Conservation (phyloP, 148 eudicot genomes). For the Cornus suecica region DNA sequence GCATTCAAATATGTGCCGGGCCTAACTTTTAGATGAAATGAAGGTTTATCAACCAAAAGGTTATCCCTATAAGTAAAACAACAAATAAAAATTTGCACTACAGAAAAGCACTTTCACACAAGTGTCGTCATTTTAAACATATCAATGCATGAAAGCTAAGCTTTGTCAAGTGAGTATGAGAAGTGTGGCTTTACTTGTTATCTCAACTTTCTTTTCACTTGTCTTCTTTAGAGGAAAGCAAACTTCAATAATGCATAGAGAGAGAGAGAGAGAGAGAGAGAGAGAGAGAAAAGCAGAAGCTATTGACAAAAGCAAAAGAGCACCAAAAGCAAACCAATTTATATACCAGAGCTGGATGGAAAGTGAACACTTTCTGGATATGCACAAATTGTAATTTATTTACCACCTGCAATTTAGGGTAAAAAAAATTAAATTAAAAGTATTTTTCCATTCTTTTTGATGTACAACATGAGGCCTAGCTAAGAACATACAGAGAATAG, state of each 20-base stretch:
- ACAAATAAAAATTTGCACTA: neutral
- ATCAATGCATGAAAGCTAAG: neutral
- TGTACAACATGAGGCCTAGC: neutral
- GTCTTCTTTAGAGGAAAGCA: neutral
- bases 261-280: no score
- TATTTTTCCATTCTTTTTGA: no score
- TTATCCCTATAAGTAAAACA: neutral
- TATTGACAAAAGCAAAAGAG: neutral
- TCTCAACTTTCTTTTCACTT: constrained; percentile 6
- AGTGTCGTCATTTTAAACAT: neutral
- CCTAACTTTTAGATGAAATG: neutral
- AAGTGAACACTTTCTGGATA: neutral
- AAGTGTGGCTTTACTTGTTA: constrained; percentile 7
- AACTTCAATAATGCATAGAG: neutral
- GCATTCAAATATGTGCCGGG: neutral
- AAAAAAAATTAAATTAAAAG: neutral
- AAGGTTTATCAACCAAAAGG: neutral
- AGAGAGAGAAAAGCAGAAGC: neutral
- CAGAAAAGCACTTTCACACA: neutral
- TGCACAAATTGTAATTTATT: neutral
- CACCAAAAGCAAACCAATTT: constrained; percentile 1
- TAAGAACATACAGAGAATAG: neutral
- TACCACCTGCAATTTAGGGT: constrained; percentile 16
- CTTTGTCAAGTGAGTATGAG: constrained; percentile 5
- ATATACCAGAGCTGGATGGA: neutral